These are phyloP conservation scores for Aspergillus nanangensis DNA, from an alignment of 495 filamentous ascomycete species.

Conservation along the genomic window DNA sequence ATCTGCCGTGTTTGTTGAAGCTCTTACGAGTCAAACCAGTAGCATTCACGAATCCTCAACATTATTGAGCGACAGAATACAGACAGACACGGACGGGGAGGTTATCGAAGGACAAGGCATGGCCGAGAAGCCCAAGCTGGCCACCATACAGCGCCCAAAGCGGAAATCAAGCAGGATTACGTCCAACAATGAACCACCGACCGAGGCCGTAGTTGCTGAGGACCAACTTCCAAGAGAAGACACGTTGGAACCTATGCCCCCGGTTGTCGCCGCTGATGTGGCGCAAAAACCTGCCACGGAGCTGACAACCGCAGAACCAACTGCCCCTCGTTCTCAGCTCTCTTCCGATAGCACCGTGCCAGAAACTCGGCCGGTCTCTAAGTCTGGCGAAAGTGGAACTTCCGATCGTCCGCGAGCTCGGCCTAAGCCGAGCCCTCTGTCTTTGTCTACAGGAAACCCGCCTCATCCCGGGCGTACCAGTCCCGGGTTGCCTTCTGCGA, in stretches of 20 bases:
- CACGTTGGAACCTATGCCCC: conserved; percentile 18
- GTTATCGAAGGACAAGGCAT: conserved; percentile 35
- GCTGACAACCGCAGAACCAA: conserved; percentile 13
- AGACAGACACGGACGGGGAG: conserved; percentile 19
- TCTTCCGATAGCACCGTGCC: conserved; percentile 5
- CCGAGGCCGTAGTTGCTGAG: conserved; percentile 15
- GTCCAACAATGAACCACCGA: conserved; percentile 18
- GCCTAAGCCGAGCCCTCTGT: conserved; percentile 23
- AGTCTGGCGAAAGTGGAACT: conserved; percentile 33
- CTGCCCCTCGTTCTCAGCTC: conserved; percentile 7
- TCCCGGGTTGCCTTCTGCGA: conserved; percentile 8
- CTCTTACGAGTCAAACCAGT: conserved; percentile 16
- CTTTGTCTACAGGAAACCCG: conserved; percentile 19
- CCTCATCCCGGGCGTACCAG: conserved; percentile 17
- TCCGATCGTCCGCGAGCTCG: conserved; percentile 28
- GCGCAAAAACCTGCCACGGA: conserved; percentile 16
- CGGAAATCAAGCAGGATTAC: conserved; percentile 28
- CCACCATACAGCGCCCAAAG: conserved; percentile 30
- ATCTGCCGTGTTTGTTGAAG: conserved; percentile 7
- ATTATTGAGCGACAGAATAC: conserved; percentile 17
- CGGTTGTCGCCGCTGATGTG: conserved; percentile 17
- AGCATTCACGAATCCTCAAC: conserved; percentile 19
- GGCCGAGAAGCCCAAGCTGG: conserved; percentile 28
- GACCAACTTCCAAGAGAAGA: conserved; percentile 28
- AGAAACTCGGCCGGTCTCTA: conserved; percentile 19